Evolutionary conservation across 2,329 filamentous ascomycete genomes (phyloP), one percentile per base, ranked within the genome.

Genomic region (Aspergillus intermedius): DNA sequence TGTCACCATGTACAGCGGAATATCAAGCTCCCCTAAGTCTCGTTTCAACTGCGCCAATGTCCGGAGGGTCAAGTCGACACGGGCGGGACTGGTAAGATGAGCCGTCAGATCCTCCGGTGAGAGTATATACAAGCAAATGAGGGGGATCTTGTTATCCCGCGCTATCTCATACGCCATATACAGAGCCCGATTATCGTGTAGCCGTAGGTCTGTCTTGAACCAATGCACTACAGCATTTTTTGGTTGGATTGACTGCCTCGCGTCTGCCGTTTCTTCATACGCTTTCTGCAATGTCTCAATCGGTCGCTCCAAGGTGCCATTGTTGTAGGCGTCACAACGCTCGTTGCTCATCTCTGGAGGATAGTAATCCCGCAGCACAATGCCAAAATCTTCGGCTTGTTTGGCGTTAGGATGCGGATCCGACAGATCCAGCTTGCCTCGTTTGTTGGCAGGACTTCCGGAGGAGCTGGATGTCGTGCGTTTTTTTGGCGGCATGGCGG

Each of bases 51-150:
- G 71, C 28, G 75, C 71, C 47, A 95, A 68, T 0, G 83, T 87
- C 30, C 90, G 75, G n/a, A 95, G 65, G 53, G 84, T 84, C 49
- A 95, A 90, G 63, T 95, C 88, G 3, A 95, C 83, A 6, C 88
- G 79, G 0, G 82, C 80, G 0, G 88, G 80, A 8, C 86, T 79
- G 1, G 81, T 85, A 22, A 88, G 64, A 67, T 95, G 91, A 1
- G 90, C 91, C 54, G 89, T 82, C 60, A 87, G 87, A 67, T 95
- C 90, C 65, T 95, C 80, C 0, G 88, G 89, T 46, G 86, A 91
- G 46, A 93, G 68, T 23, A 95, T 77, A 65, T 90, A 95, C 42
- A 95, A 67, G 48, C 81, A 81, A 34, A 95, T 79, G 34, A 95
- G 70, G 1, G 88, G 85, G 0, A 91, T 77, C 0, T 79, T 78